phyloP scores from a whole-genome alignment of 108 stramenopile species.

The Bacterosira constricta region DNA sequence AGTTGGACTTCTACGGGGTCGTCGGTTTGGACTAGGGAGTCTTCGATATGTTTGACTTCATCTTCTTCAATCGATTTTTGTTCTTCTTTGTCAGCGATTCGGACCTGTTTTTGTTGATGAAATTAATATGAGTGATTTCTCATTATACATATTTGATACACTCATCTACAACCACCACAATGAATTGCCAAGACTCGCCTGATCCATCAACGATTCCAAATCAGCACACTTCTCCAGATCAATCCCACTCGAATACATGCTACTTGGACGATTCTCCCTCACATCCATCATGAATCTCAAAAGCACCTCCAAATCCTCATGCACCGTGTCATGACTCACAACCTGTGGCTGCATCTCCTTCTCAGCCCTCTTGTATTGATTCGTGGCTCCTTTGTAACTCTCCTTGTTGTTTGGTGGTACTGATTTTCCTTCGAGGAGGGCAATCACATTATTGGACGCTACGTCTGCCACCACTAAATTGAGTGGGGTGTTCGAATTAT shows the following conservation, averaged over 20 bases:
- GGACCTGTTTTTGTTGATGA: conserved; percentile 42
- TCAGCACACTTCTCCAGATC: conserved; percentile 32
- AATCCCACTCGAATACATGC: conserved; percentile 63
- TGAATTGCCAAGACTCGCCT: conserved; percentile 51
- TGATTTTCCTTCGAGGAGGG: conserved; percentile 74
- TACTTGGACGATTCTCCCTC: conserved; percentile 70
- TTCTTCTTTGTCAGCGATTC: conserved; percentile 73
- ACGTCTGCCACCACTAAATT: conserved; percentile 86
- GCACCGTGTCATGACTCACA: conserved; percentile 60
- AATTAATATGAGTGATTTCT: no score
- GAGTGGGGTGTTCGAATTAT: conserved; percentile 82
- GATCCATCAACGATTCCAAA: conserved; percentile 70
- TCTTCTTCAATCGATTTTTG: conserved; percentile 65
- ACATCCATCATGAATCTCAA: conserved; percentile 73
- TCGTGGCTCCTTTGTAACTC: conserved; percentile 66
- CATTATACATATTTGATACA: not conserved
- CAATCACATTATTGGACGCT: conserved; percentile 82
- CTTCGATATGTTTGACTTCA: conserved; percentile 78
- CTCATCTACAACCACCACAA: not conserved
- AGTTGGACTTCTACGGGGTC: conserved; percentile 76
- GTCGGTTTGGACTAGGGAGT: conserved; percentile 78
- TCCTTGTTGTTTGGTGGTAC: conserved; percentile 82
- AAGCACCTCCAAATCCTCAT: conserved; percentile 77
- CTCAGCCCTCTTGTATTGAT: conserved; percentile 70
- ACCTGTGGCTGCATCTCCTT: conserved; percentile 71